phyloP scores from a whole-genome alignment of 2,329 filamentous ascomycete genomes.

The Phialophora verrucosa region DNA sequence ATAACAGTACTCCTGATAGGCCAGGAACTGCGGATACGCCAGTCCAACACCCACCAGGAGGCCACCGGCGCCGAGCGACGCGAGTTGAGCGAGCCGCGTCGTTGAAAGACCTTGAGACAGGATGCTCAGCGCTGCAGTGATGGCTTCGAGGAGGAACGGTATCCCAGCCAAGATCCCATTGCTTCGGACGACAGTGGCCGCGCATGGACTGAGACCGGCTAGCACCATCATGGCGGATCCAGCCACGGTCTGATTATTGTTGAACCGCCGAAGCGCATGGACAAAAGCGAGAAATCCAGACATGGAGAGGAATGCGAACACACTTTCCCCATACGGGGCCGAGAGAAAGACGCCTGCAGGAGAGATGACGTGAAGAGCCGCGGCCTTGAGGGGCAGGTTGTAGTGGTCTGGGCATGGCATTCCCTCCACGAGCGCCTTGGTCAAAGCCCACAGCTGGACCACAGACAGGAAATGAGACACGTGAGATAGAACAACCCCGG shows the following conservation, averaged over 20 bases:
- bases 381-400: conserved; percentile 69
- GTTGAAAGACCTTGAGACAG: conserved; percentile 46
- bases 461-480: conserved; percentile 77
- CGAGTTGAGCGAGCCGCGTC: conserved; percentile 58
- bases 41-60: conserved; percentile 70
- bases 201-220: conserved; percentile 51
- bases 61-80: conserved; percentile 69
- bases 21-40: conserved; percentile 72
- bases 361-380: conserved; percentile 78
- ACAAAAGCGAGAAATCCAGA: conserved; percentile 73
- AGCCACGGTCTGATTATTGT: conserved; percentile 47
- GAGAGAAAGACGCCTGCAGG: conserved; percentile 90
- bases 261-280: conserved; percentile 48
- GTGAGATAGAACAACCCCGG: conserved; percentile 72
- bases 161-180: conserved; percentile 86
- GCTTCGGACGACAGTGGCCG: conserved; percentile 75
- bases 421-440: conserved; percentile 27
- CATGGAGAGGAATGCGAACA: conserved; percentile 80
- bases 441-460: conserved; percentile 62
- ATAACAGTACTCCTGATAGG: conserved; percentile 74
- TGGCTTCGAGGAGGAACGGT: conserved; percentile 70
- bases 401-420: conserved; percentile 41
- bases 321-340: conserved; percentile 80
- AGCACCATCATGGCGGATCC: conserved; percentile 52
- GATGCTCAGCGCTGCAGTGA: conserved; percentile 52